These are phyloP conservation scores for Atkinsonella hypoxylon DNA, from an alignment of 2,329 filamentous ascomycete species.

Conservation along the genomic window DNA sequence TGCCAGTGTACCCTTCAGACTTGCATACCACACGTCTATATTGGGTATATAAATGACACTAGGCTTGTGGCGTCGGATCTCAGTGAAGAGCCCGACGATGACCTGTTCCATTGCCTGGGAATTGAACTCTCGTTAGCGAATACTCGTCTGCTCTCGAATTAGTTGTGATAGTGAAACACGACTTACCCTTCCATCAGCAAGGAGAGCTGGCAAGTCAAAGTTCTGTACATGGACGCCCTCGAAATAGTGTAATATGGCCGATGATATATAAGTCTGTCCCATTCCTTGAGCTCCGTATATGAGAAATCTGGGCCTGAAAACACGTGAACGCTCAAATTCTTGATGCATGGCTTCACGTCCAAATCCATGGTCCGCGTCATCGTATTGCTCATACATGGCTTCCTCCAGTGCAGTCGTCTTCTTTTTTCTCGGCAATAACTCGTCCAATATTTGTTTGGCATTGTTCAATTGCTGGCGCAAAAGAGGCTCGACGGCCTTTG, in stretches of 20 bases:
- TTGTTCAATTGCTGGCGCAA: constrained; percentile 58
- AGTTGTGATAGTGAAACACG: background rate
- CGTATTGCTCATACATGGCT: constrained; percentile 79
- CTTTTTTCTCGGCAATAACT: constrained; percentile 73
- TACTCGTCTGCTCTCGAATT: background rate
- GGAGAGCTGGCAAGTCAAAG: constrained; percentile 79
- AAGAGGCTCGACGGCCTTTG: constrained; percentile 69
- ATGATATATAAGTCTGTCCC: constrained; percentile 84
- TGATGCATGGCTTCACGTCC: constrained; percentile 62
- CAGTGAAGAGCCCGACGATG: constrained; percentile 79
- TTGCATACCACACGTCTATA: constrained; percentile 74
- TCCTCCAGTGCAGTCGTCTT: constrained; percentile 84
- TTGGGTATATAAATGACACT: constrained; percentile 92
- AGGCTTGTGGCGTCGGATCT: constrained; percentile 88
- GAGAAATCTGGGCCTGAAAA: constrained; percentile 80
- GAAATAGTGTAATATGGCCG: constrained; percentile 77
- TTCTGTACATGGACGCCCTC: constrained; percentile 91
- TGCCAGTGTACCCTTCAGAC: constrained; percentile 48
- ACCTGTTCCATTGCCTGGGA: constrained; percentile 65
- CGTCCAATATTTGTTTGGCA: constrained; percentile 59
- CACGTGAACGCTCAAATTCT: constrained; percentile 75
- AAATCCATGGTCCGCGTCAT: constrained; percentile 74
- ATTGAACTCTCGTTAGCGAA: constrained; percentile 11
- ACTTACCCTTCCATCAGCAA: constrained; percentile 68
- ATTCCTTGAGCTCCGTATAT: constrained; percentile 76